Base-by-base conservation (phyloP, 1,139 yeast genomes). In the Taiozyma sp. region DNA sequence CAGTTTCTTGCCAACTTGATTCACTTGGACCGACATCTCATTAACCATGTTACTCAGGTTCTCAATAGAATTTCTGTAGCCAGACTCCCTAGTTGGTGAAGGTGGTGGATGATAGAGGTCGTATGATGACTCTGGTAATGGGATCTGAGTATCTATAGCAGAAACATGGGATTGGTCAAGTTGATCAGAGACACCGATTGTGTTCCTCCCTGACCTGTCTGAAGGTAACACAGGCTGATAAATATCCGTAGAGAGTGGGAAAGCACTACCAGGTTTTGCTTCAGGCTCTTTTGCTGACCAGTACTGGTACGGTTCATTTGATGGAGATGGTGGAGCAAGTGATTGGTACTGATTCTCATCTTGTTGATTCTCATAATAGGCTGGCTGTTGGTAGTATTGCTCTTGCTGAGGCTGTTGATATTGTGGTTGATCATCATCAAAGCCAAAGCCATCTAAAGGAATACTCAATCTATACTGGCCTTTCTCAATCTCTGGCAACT, bases 1-100 rank as follows among this genome's bases (percentile, higher is more conserved):
- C 13, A 61, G 24, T 30, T 59, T 59, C 9, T 51, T 56, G 46
- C 59, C 64, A 16, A 58, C 59, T 8, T 57, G 54, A 30, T 53
- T 57, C 39, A 62, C 65, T 46, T 61, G 63, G 1, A 63, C 40
- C 39, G 68, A 61, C 64, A 70, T 61, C 28, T 67, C 60, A 46
- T 68, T 71, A n/a, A 70, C 70, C 70, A 70, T 65, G 9, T 56
- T 30, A 1, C 56, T 44, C 36, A 60, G 40, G 46, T 54, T 51
- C 32, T 59, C 61, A 23, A 55, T 51, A 1, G 64, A 57, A 1
- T 51, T 54, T 40, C 48, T 40, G 34, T 49, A 23, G 12, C 19
- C 29, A 14, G 22, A 40, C 9, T 32, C 32, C 4, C 46, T 38
- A 14, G 40, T 32, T 7, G 42, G 48, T 9, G 49, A 45, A 22